Evolutionary conservation across 108 stramenopile species (phyloP), one percentile per base, ranked within the genome.

Genomic region (Fragilaria crotonensis): DNA sequence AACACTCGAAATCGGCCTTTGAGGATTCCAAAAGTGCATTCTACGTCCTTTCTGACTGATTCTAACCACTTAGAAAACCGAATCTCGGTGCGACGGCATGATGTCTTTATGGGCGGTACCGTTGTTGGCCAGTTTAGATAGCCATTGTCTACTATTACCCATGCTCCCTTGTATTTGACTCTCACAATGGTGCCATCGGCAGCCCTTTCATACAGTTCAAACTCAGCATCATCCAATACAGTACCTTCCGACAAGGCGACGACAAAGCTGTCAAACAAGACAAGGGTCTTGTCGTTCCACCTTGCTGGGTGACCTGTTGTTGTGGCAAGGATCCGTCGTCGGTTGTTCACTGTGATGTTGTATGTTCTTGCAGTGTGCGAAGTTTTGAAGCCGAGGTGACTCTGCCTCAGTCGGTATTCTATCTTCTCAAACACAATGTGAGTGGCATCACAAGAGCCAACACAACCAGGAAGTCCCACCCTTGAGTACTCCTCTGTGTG

Each of bases 51-150:
- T n/a, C n/a, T n/a, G n/a, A 60, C 30, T 2, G 28, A 30, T 23
- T 60, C 60, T 19, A 60, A 30, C 62, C 62, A 63, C 22, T 53
- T 30, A 1, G 25, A 28, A 2, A 53, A 63, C 26, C 62, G 32
- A 2, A 27, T 54, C 29, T 54, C 54, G 7, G 9, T n/a, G n/a
- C n/a, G n/a, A n/a, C n/a, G n/a, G n/a, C n/a, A n/a, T n/a, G n/a
- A n/a, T n/a, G n/a, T n/a, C n/a, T n/a, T n/a, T n/a, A n/a, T n/a
- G n/a, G n/a, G n/a, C n/a, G n/a, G n/a, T n/a, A n/a, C n/a, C n/a
- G n/a, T n/a, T n/a, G n/a, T 14, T 50, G 48, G 48, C 48, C 48
- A 49, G 5, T n/a, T n/a, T 22, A 22, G 48, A n/a, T 49, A 49
- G 19, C 48, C 48, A 49, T 49, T 49, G n/a, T 49, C 48, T 5